A percentile compares a stretch with the other conserved stretches of the same genome.
These are phyloP conservation scores for Aspergillus brunneoviolaceus DNA, from an alignment of 2,329 filamentous ascomycete species.

Conservation along the genomic window DNA sequence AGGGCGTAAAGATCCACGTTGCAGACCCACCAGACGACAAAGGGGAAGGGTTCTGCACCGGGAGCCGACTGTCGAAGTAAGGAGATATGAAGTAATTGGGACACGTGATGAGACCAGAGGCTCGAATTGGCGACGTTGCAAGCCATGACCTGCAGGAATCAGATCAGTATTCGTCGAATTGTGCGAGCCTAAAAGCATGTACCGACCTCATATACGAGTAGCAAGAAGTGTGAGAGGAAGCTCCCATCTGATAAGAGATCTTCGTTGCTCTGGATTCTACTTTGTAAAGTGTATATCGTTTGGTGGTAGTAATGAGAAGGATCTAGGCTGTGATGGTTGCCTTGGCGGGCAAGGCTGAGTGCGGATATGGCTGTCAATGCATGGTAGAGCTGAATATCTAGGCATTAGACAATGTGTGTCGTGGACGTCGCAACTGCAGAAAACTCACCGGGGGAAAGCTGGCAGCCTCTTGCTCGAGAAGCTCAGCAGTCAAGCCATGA, in stretches of 20 bases:
- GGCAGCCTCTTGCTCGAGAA: constrained; percentile 49
- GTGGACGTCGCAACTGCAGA: constrained; percentile 9
- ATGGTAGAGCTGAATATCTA: constrained; percentile 50
- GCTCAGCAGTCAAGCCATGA: constrained; percentile 36
- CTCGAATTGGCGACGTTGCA: constrained; percentile 48
- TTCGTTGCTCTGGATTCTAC: constrained; percentile 44
- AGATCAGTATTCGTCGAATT: constrained; percentile 14
- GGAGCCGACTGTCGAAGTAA: constrained; percentile 49
- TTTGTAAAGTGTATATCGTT: constrained; percentile 51
- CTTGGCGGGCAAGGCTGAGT: constrained; percentile 51
- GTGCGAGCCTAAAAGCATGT: constrained; percentile 1
- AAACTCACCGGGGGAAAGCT: constrained; percentile 53
- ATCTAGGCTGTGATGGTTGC: constrained; percentile 48
- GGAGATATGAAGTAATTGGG: constrained; percentile 52
- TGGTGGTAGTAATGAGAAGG: constrained; percentile 57
- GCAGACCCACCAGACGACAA: constrained; percentile 56
- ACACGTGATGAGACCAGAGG: constrained; percentile 57
- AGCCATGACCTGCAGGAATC: constrained; percentile 42
- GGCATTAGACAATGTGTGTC: constrained; percentile 12
- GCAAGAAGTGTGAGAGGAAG: constrained; percentile 57
- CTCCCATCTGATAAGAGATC: constrained; percentile 58
- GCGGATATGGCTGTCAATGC: constrained; percentile 60
- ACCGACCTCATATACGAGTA: constrained; percentile 58
- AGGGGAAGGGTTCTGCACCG: constrained; percentile 48
- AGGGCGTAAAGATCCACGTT: constrained; percentile 58